Conservation (phyloP, 306 rosid genomes). For the Dalbergia cultrata region DNA sequence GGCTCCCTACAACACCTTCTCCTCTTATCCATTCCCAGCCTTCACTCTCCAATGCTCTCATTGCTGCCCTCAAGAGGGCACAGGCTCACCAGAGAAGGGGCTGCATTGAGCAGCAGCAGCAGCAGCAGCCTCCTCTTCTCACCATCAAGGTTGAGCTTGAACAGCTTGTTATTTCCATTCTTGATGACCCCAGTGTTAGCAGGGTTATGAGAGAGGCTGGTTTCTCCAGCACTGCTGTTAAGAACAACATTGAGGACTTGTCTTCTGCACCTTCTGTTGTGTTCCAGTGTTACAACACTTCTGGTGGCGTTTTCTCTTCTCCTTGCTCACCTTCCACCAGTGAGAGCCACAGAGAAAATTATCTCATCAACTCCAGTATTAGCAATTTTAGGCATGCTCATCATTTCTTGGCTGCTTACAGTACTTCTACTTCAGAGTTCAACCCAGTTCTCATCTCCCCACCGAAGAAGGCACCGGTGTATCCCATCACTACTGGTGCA, state of each 20-base stretch:
- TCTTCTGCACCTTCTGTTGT: slow-evolving; percentile 71
- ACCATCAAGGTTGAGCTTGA: slow-evolving; percentile 80
- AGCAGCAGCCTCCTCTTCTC: slow-evolving; percentile 65
- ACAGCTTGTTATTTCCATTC: slow-evolving; percentile 80
- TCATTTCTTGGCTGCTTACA: slow-evolving; percentile 54
- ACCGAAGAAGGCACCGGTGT: slow-evolving; percentile 56
- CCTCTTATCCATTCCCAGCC: slow-evolving; percentile 77
- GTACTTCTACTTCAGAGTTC: slow-evolving; percentile 52
- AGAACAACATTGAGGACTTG: slow-evolving; percentile 74
- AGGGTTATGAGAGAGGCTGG: slow-evolving; percentile 96
- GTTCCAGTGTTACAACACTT: slow-evolving; percentile 63
- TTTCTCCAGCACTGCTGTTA: slow-evolving; percentile 80
- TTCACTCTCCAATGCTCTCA: slow-evolving; percentile 83
- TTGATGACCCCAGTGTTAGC: slow-evolving; percentile 93
- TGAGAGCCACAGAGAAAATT: slow-evolving; percentile 41
- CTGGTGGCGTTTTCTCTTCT: slow-evolving; percentile 81
- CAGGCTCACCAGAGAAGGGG: slow-evolving; percentile 95
- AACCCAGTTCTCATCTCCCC: slow-evolving; percentile 62
- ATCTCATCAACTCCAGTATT: slow-evolving; percentile 37
- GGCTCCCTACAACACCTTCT: slow-evolving; percentile 79
- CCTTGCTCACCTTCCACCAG: slow-evolving; percentile 80
- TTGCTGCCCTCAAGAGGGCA: slow-evolving; percentile 88
- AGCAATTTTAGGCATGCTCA: slow-evolving; percentile 53
- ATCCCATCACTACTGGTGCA: slow-evolving; percentile 34
- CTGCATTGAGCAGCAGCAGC: slow-evolving; percentile 80